Base-by-base conservation (phyloP, 2,329 filamentous ascomycete species). In the Dactylonectria macrodidyma region DNA sequence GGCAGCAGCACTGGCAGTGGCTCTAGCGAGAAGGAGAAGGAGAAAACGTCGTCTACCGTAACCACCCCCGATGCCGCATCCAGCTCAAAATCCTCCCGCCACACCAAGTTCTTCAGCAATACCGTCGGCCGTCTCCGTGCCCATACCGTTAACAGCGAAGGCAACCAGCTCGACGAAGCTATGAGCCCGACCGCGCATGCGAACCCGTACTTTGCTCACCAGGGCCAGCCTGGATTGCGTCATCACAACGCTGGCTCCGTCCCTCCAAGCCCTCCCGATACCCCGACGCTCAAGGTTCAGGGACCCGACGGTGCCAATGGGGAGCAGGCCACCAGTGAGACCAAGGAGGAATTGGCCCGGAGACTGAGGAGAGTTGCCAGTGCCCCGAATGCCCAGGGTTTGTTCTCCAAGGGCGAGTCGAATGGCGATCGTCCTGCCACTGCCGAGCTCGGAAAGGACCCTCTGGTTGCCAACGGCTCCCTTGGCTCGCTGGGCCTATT, bases 171-270 rank as follows among this genome's bases (percentile, higher is more conserved):
- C 72, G 95, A 98, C 74, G 95, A 98, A 81, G 87, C 90, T 69
- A 87, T 97, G 77, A 97, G 95, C 78, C 96, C 96, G 30, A 98
- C 95, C 5, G 95, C 95, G 59, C 91, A 95, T 78, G 95, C 95
- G 71, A 99, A 99, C 80, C 96, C 96, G 19, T 99, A 99, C 83
- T 99, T 98, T 81, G 93, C 91, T 73, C 96, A 98, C 80, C 96
- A 99, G 83, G 96, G 96, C 65, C 95, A 95, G 75, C 96, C 96
- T 4, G 93, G 94, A 71, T 86, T 98, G 76, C 92, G 95, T 78
- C 96, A 99, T 84, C 95, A 97, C 84, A 97, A 98, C 81, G 94
- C 96, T 74, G 93, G 92, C 77, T 98, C 95, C 71, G 93, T 97
- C 41, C 95, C 96, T 14, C 94, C 95, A 12, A 97, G 95, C 69